phyloP scores from a whole-genome alignment of 2,329 filamentous ascomycete genomes.

The Colletotrichum scovillei region DNA sequence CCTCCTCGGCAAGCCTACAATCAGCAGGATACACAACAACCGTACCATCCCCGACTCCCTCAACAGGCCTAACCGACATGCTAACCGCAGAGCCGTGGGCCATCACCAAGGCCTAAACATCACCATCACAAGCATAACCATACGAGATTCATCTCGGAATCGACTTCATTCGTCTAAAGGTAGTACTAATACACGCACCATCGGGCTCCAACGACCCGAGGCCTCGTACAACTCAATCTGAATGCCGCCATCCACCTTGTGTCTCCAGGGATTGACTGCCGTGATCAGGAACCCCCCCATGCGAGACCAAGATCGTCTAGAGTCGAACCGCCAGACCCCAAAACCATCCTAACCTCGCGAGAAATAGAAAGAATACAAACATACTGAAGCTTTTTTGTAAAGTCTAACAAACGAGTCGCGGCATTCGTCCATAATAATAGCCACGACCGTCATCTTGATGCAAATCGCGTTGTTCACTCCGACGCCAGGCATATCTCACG shows the following conservation, averaged over 20 bases:
- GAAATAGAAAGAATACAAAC: constrained; percentile 4
- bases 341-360: neutral
- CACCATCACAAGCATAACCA: neutral
- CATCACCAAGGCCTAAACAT: neutral
- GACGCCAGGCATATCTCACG: constrained; percentile 21
- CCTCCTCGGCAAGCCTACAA: too few species aligned
- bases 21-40: too few species aligned
- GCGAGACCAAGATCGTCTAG: constrained; percentile 8
- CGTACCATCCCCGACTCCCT: too few species aligned
- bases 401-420: constrained; percentile 23
- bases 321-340: neutral
- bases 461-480: constrained; percentile 21
- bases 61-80: neutral
- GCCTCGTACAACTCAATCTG: constrained; percentile 14
- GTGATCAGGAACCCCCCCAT: neutral
- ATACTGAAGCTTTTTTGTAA: constrained; percentile 25
- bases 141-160: neutral
- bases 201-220: neutral
- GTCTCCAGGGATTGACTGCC: neutral
- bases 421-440: neutral
- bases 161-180: constrained; percentile 12
- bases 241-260: neutral
- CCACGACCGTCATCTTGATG: constrained; percentile 26
- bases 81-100: too few species aligned
- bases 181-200: constrained; percentile 24